phyloP scores from a whole-genome alignment of 257 asterid genomes.

The Nicotiana obtusifolia region DNA sequence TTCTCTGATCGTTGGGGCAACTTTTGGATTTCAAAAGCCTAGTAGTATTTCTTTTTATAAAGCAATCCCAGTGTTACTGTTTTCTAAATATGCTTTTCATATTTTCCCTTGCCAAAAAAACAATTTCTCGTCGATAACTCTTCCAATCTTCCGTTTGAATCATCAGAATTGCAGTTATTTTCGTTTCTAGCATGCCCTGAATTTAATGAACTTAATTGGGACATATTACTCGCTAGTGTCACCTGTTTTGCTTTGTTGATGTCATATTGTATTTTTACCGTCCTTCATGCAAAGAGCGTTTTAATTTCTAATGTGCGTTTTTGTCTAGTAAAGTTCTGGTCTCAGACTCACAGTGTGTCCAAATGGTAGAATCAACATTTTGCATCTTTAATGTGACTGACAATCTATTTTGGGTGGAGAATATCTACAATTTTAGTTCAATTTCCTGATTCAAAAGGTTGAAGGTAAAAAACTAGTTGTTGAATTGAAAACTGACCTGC shows the following conservation, averaged over 20 bases:
- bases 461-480: background rate
- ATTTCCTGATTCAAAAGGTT: background rate
- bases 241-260: background rate
- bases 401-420: background rate
- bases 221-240: background rate
- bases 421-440: background rate
- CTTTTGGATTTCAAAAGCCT: background rate
- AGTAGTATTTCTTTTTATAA: background rate
- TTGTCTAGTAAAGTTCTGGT: background rate
- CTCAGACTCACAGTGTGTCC: background rate
- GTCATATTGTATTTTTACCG: background rate
- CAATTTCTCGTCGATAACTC: too few species aligned
- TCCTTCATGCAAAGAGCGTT: background rate
- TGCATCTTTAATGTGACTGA: background rate
- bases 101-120: too few species aligned
- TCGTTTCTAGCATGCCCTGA: background rate
- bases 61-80: too few species aligned
- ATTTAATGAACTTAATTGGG: background rate
- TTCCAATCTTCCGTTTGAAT: background rate
- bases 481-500: background rate
- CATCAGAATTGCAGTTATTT: background rate
- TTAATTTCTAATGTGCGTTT: background rate
- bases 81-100: too few species aligned
- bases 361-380: background rate
- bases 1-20: too few species aligned